phyloP scores from a whole-genome alignment of 1,284 basidiomycete species.

The Afroboletus lepidellus region DNA sequence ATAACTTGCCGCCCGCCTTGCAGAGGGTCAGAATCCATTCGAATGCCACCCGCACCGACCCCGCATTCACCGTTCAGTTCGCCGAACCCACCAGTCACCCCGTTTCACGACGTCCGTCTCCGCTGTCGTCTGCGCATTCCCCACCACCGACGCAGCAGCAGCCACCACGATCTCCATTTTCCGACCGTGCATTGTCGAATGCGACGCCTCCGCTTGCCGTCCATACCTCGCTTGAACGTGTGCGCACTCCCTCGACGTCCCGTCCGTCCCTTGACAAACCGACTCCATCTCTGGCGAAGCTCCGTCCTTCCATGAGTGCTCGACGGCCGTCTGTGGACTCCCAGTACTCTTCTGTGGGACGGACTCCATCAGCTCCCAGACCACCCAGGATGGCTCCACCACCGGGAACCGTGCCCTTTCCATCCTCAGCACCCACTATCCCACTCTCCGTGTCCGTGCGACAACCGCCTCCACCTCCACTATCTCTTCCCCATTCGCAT shows the following conservation, averaged over 20 bases:
- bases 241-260: slow-evolving; percentile 14
- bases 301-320: slow-evolving; percentile 11
- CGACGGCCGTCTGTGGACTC: slow-evolving; percentile 21
- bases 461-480: slow-evolving; percentile 20
- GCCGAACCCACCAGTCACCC: slow-evolving; percentile 11
- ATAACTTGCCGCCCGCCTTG: slow-evolving; percentile 13
- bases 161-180: slow-evolving; percentile 10
- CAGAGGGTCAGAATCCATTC: slow-evolving; percentile 21
- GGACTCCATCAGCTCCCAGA: slow-evolving; percentile 1
- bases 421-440: slow-evolving; percentile 6
- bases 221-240: slow-evolving; percentile 18
- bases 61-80: slow-evolving; percentile 16
- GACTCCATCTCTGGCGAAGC: slow-evolving; percentile 15
- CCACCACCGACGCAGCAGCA: slow-evolving; percentile 2
- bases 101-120: slow-evolving; percentile 13
- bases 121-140: slow-evolving; percentile 13
- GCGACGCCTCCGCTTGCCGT: slow-evolving; percentile 7
- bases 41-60: slow-evolving; percentile 15
- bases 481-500: slow-evolving; percentile 10
- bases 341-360: slow-evolving; percentile 7
- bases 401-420: slow-evolving; percentile 16
- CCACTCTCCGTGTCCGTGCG: slow-evolving; percentile 14
- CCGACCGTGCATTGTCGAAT: slow-evolving; percentile 13
- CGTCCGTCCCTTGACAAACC: slow-evolving; percentile 17
- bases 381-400: slow-evolving; percentile 6